These are phyloP conservation scores for Hypoxylon trugodes DNA, from an alignment of 495 filamentous ascomycete genomes.

Conservation along the genomic window DNA sequence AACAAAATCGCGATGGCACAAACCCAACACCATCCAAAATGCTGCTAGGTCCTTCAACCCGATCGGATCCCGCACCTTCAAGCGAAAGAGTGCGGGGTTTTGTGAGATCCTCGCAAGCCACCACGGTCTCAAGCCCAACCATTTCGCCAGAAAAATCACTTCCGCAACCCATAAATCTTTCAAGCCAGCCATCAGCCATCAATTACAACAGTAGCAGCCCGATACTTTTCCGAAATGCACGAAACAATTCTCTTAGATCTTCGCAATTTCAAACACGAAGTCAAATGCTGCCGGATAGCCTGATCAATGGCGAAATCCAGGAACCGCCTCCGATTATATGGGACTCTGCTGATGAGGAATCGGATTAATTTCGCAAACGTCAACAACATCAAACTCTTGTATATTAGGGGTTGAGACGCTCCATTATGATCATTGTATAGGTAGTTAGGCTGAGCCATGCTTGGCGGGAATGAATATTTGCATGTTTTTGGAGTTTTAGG, in stretches of 20 bases:
- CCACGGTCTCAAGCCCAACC: slow-evolving; percentile 51
- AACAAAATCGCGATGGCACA: slow-evolving; percentile 1
- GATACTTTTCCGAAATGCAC: slow-evolving; percentile 15
- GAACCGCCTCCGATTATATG: slow-evolving; percentile 51
- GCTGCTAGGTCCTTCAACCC: slow-evolving; percentile 5
- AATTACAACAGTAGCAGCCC: slow-evolving; percentile 33
- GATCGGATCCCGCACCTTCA: slow-evolving; percentile 12
- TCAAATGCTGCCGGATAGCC: slow-evolving; percentile 63
- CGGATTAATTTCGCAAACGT: too few relatives aligned
- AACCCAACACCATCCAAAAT: slow-evolving; percentile 30
- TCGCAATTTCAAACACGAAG: slow-evolving; percentile 56
- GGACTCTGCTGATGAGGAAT: slow-evolving; percentile 59
- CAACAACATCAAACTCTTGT: neutral
- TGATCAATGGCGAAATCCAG: slow-evolving; percentile 58
- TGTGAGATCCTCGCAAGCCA: slow-evolving; percentile 55
- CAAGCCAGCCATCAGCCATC: slow-evolving; percentile 13
- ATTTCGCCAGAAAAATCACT: slow-evolving; percentile 44
- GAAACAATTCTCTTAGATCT: slow-evolving; percentile 44
- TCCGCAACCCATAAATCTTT: slow-evolving; percentile 21
- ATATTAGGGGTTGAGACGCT: neutral
- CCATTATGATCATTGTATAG: neutral
- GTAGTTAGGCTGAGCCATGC: neutral
- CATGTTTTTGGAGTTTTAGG: neutral
- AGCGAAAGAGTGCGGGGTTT: slow-evolving; percentile 14
- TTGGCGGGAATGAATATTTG: neutral